Percentiles rank a stretch among this genome's conserved stretches.
These are phyloP conservation scores for Botrytis paeoniae DNA, from an alignment of 2,329 filamentous ascomycete species.

Conservation along the genomic window DNA sequence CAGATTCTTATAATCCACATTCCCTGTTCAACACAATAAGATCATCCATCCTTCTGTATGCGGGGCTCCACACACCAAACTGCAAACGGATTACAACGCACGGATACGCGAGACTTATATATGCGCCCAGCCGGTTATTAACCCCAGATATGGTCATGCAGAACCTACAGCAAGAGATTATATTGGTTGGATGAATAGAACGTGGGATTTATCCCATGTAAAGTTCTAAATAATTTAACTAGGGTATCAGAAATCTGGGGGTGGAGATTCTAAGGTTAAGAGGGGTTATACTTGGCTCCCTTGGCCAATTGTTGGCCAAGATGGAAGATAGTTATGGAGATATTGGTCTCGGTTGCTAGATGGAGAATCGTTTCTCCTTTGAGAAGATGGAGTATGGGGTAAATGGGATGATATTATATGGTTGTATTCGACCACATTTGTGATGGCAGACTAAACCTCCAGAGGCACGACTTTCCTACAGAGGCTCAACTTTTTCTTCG, in stretches of 20 bases:
- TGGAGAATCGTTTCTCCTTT: slow-evolving; percentile 6
- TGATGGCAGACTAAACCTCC: not conserved
- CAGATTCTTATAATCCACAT: not conserved
- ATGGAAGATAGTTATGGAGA: not conserved
- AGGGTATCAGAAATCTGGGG: slow-evolving; percentile 5
- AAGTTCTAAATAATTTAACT: not conserved
- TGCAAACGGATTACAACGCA: not conserved
- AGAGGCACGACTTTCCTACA: not conserved
- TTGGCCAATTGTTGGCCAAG: slow-evolving; percentile 4
- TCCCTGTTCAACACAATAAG: not conserved
- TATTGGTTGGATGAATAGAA: slow-evolving; percentile 1
- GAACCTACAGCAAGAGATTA: not conserved
- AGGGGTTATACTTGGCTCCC: not conserved
- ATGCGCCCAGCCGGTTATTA: slow-evolving; percentile 1
- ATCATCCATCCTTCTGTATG: not conserved
- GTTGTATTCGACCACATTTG: not conserved
- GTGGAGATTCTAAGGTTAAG: not conserved
- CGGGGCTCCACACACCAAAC: slow-evolving; percentile 13
- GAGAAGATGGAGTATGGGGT: not conserved
- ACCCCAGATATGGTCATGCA: not conserved
- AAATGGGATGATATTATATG: slow-evolving; percentile 1
- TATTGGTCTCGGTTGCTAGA: not conserved
- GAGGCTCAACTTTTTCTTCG: not conserved
- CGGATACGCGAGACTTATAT: not conserved
- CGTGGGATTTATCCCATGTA: not conserved